Percentiles rank a stretch among this genome's conserved stretches.
These are phyloP conservation scores for Leucocoprinus sp. DNA, from an alignment of 768 basidiomycete genomes.

Conservation along the genomic window DNA sequence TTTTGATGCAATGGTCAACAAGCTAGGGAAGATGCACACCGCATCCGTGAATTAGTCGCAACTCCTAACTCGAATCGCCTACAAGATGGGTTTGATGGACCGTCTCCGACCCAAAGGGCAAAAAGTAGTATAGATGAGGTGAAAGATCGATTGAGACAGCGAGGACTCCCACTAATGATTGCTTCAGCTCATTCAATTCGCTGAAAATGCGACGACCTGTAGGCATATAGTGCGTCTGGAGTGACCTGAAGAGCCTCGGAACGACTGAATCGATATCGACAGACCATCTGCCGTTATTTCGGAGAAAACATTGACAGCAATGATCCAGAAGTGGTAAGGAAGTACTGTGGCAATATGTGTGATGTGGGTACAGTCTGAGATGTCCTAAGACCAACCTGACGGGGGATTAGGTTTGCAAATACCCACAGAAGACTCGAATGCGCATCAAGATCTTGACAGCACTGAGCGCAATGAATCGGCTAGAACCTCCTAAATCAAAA, in stretches of 20 bases:
- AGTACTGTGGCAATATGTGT: conserved; percentile 71
- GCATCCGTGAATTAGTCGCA: conserved; percentile 45
- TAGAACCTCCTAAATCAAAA: conserved; percentile 5
- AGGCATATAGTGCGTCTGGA: conserved; percentile 56
- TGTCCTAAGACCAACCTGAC: not conserved
- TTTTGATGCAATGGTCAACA: not conserved
- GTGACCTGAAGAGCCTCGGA: not conserved
- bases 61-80: conserved; percentile 38
- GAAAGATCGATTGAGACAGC: conserved; percentile 14
- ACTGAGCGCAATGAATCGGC: conserved; percentile 16
- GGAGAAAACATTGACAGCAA: conserved; percentile 55
- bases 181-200: conserved; percentile 33
- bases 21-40: conserved; percentile 56
- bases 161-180: not conserved
- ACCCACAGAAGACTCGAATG: conserved; percentile 54
- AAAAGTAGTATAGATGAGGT: conserved; percentile 58
- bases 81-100: conserved; percentile 38
- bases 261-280: not conserved
- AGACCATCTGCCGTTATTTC: conserved; percentile 78
- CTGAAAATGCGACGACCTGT: conserved; percentile 53
- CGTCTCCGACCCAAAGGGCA: conserved; percentile 61
- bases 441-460: conserved; percentile 44
- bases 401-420: conserved; percentile 59
- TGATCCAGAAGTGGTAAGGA: conserved; percentile 34
- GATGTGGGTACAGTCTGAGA: conserved; percentile 42